These are phyloP conservation scores for Beta corolliflora DNA, from an alignment of 179 eudicot species.

Conservation along the genomic window DNA sequence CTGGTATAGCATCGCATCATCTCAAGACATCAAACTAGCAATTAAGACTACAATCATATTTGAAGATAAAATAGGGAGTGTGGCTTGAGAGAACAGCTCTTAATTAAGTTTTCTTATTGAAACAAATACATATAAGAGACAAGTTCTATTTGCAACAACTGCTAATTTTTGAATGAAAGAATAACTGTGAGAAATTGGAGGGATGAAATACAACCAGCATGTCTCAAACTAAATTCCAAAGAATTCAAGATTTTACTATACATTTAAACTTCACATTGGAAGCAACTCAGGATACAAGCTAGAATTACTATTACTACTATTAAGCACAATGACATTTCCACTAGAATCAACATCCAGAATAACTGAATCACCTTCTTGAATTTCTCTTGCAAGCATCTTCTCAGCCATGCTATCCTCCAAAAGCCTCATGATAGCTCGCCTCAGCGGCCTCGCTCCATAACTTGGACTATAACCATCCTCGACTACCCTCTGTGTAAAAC, in stretches of 20 bases:
- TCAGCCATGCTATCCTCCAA: slow-evolving; percentile 97
- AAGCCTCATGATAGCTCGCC: slow-evolving; percentile 93
- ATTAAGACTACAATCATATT: no score
- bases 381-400: slow-evolving; percentile 80
- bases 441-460: slow-evolving; percentile 92
- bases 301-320: slow-evolving; percentile 29
- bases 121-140: background rate
- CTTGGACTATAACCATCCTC: slow-evolving; percentile 87
- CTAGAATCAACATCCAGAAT: slow-evolving; percentile 50
- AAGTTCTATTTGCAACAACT: background rate
- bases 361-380: slow-evolving; percentile 86
- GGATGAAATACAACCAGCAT: background rate
- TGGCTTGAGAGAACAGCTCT: no score
- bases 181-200: background rate
- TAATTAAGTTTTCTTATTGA: no score
- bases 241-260: background rate
- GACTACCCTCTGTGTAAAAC: slow-evolving; percentile 67
- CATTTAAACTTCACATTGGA: background rate
- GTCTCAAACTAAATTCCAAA: background rate
- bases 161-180: background rate
- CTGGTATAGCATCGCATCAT: no score
- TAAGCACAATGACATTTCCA: slow-evolving; percentile 53
- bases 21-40: no score
- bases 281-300: background rate
- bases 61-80: no score